Evolutionary conservation across 345 rosid genomes (phyloP).

Genomic region (Lenwebbia sp.): DNA sequence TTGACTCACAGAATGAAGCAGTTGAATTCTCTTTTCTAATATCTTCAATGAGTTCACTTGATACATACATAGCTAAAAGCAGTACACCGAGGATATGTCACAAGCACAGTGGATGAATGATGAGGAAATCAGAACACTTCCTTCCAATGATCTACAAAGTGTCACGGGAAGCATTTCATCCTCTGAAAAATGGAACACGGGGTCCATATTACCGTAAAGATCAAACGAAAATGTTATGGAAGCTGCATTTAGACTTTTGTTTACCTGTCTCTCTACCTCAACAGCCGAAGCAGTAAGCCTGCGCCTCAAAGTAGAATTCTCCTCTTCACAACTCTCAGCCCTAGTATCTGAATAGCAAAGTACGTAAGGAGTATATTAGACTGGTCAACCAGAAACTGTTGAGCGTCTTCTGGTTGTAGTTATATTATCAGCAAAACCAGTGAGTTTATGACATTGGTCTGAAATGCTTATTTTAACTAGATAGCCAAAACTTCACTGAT

Average conservation of each 20-base stretch:
- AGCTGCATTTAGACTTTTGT: not conserved
- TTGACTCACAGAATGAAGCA: not conserved
- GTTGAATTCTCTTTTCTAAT: not conserved
- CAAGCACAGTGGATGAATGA: not conserved
- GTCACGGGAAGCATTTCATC: conserved; percentile 94
- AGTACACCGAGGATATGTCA: not conserved
- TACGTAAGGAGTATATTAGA: not conserved
- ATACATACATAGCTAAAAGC: not conserved
- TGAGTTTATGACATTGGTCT: not conserved
- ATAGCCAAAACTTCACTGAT: not conserved
- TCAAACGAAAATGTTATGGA: not conserved
- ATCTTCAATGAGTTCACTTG: not conserved
- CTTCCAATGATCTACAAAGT: not conserved
- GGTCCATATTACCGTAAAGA: not conserved
- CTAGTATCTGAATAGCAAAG: conserved; percentile 38
- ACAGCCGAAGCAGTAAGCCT: conserved; percentile 72
- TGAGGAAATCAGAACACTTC: not conserved
- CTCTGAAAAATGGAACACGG: conserved; percentile 46
- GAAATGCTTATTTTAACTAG: not conserved
- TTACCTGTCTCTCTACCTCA: conserved; percentile 95
- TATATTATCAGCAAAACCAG: not conserved
- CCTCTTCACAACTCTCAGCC: conserved; percentile 64
- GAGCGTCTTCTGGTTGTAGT: not conserved
- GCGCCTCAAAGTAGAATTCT: conserved; percentile 47
- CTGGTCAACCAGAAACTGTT: not conserved